Evolutionary conservation across 768 basidiomycete genomes (phyloP).

Genomic region (Lactarius deliciosus): DNA sequence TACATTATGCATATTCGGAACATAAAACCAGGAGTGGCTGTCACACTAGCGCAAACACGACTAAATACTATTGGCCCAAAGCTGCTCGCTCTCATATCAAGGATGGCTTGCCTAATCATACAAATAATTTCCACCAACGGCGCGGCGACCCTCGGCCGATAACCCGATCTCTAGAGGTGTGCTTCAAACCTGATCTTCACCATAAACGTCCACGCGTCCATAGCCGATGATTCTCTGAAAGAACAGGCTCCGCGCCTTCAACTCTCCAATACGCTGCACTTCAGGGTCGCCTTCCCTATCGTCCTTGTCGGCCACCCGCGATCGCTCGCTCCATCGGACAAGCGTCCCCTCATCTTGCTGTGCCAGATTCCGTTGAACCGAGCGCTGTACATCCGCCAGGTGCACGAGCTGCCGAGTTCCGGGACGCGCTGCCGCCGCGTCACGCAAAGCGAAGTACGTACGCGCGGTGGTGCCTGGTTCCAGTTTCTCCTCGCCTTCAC

Average conservation of each 20-base stretch:
- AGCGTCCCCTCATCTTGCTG: background rate
- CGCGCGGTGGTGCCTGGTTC: background rate
- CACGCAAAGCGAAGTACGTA: constrained; percentile 4
- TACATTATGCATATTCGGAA: too few relatives aligned
- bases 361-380: constrained; percentile 13
- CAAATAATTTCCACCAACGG: background rate
- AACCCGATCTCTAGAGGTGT: background rate
- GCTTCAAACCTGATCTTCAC: constrained; percentile 9
- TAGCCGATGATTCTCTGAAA: too few relatives aligned
- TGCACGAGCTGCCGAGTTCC: constrained; percentile 20
- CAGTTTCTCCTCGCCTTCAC: background rate
- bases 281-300: constrained; percentile 4
- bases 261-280: constrained; percentile 1
- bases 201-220: constrained; percentile 1
- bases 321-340: background rate
- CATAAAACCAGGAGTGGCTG: too few relatives aligned
- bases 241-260: constrained; percentile 16
- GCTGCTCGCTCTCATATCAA: background rate
- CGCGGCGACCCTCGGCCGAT: too few relatives aligned
- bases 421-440: constrained; percentile 3
- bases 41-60: too few relatives aligned
- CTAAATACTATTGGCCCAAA: too few relatives aligned
- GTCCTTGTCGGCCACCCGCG: background rate
- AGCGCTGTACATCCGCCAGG: constrained; percentile 25
- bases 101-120: background rate